Evolutionary conservation across 2,329 filamentous ascomycete genomes (phyloP).

Genomic region (Incumbomyces delicatus): DNA sequence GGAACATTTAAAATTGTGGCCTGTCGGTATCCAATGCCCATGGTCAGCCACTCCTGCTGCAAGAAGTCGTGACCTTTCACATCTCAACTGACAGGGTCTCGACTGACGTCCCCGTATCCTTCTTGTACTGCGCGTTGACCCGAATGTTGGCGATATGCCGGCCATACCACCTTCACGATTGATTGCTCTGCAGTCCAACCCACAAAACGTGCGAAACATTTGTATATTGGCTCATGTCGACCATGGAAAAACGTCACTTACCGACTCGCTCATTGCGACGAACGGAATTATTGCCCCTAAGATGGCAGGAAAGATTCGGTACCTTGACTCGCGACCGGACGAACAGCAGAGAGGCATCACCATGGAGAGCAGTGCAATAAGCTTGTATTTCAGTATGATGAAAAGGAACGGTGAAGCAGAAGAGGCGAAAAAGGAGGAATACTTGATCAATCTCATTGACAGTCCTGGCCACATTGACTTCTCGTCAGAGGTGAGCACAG

Average conservation of each 20-base stretch:
- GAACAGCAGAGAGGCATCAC: conserved; percentile 95
- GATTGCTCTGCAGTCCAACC: conserved; percentile 75
- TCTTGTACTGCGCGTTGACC: too few species aligned
- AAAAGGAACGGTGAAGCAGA: conserved; percentile 52
- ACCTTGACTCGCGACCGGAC: conserved; percentile 90
- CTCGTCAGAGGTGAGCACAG: conserved; percentile 94
- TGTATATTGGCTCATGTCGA: conserved; percentile 95
- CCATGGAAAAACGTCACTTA: conserved; percentile 96
- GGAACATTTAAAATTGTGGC: too few species aligned
- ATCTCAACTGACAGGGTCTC: too few species aligned
- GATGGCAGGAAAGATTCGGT: conserved; percentile 93
- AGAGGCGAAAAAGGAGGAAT: conserved; percentile 67
- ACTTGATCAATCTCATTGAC: conserved; percentile 94
- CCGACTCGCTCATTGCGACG: conserved; percentile 89
- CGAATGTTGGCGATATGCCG: conserved; percentile 53
- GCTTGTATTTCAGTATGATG: conserved; percentile 87
- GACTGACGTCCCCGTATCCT: too few species aligned
- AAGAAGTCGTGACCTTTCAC: too few species aligned
- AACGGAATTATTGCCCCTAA: conserved; percentile 99
- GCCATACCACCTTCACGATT: conserved; percentile 85
- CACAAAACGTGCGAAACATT: conserved; percentile 89
- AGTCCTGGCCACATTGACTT: conserved; percentile 98
- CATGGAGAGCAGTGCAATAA: conserved; percentile 99
- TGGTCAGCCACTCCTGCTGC: too few species aligned
- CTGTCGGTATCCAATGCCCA: too few species aligned